These are phyloP conservation scores for Irpex lacteus DNA, from an alignment of 1,284 basidiomycete genomes.

Conservation along the genomic window DNA sequence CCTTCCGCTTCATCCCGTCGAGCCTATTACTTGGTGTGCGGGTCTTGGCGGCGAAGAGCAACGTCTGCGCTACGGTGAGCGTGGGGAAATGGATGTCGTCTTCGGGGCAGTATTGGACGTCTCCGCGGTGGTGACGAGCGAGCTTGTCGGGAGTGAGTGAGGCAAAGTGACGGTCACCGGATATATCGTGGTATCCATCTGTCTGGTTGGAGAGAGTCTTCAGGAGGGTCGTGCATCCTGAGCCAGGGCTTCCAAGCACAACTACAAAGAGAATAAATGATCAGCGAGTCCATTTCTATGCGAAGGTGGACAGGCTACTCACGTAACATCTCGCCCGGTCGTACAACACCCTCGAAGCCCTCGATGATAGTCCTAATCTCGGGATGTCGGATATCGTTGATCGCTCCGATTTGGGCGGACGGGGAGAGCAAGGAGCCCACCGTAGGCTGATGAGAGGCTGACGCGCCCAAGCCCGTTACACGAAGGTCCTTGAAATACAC, in stretches of 20 bases:
- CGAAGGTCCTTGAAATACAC: conserved; percentile 47
- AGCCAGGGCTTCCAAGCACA: conserved; percentile 63
- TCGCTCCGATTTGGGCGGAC: conserved; percentile 19
- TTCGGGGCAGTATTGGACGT: conserved; percentile 67
- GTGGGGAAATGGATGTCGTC: conserved; percentile 77
- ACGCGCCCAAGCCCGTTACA: conserved; percentile 46
- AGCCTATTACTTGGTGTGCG: conserved; percentile 53
- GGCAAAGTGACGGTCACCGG: conserved; percentile 69
- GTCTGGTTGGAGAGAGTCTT: conserved; percentile 72
- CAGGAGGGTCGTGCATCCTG: conserved; percentile 75
- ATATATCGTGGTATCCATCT: conserved; percentile 53
- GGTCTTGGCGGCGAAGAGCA: conserved; percentile 61
- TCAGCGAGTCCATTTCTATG: background rate
- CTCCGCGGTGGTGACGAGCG: conserved; percentile 56
- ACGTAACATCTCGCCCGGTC: conserved; percentile 64
- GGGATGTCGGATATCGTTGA: conserved; percentile 34
- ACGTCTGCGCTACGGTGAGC: conserved; percentile 68
- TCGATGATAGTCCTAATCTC: conserved; percentile 42
- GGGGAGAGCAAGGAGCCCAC: conserved; percentile 42
- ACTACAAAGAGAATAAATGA: conserved; percentile 29
- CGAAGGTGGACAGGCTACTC: conserved; percentile 14
- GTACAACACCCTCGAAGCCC: conserved; percentile 49
- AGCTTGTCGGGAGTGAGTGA: conserved; percentile 56
- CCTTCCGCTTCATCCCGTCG: conserved; percentile 39
- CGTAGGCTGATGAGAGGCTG: conserved; percentile 38